A percentile compares a stretch with the other conserved stretches of the same genome.
These are phyloP conservation scores for Plasmodium falciparum DNA, from an alignment of 169 alveolate genomes.

Conservation along the genomic window DNA sequence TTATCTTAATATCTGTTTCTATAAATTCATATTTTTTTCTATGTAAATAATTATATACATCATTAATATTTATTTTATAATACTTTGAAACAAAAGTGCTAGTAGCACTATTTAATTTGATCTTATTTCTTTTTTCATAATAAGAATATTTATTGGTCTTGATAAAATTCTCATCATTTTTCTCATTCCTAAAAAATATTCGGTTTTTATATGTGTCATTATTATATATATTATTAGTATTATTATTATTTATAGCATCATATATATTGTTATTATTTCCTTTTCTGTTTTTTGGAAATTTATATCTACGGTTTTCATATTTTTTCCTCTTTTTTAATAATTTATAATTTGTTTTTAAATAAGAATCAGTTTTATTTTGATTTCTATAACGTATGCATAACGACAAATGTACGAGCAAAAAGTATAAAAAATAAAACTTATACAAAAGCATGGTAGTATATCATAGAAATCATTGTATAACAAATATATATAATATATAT, in stretches of 20 bases:
- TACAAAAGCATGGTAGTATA: constrained; percentile 41
- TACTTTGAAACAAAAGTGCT: constrained; percentile 86
- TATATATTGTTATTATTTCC: too few relatives aligned
- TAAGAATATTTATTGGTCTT: too few relatives aligned
- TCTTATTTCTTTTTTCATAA: not conserved
- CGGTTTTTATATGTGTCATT: too few relatives aligned
- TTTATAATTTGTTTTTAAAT: constrained; percentile 51
- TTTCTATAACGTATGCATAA: constrained; percentile 32
- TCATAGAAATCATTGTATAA: constrained; percentile 36
- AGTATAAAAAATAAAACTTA: constrained; percentile 30
- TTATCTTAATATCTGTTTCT: constrained; percentile 85
- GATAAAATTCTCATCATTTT: too few relatives aligned
- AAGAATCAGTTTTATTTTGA: constrained; percentile 9
- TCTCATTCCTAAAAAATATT: too few relatives aligned
- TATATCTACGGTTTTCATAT: not conserved
- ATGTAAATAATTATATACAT: constrained; percentile 84
- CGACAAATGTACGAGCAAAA: constrained; percentile 24
- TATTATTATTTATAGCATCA: not conserved
- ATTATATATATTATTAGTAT: not conserved
- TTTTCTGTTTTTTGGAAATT: too few relatives aligned
- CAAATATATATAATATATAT: too few relatives aligned
- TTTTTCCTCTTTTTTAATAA: constrained; percentile 36
- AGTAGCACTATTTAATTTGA: constrained; percentile 22
- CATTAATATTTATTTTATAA: constrained; percentile 82
- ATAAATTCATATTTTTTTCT: constrained; percentile 85